These are phyloP conservation scores for Teratosphaeria destructans DNA, from an alignment of 2,329 filamentous ascomycete genomes.

Conservation along the genomic window DNA sequence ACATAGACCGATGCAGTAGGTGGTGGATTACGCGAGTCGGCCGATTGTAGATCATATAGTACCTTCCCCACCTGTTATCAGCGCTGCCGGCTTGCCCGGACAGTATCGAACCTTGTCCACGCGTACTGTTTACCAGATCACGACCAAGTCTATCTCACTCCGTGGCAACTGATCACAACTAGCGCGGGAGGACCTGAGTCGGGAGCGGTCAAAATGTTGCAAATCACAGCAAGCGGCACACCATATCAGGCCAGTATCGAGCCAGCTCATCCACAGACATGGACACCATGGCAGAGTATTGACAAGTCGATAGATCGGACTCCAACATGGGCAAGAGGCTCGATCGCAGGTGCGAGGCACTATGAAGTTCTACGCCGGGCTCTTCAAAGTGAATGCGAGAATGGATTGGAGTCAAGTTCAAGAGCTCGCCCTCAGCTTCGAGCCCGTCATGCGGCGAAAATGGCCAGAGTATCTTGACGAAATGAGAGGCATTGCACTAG, in stretches of 20 bases:
- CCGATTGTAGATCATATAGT: neutral
- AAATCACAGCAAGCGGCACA: conserved; percentile 32
- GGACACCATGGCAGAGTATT: neutral
- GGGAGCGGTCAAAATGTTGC: conserved; percentile 24
- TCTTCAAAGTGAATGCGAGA: conserved; percentile 39
- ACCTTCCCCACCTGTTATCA: neutral
- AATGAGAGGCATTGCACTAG: conserved; percentile 40
- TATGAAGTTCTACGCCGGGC: conserved; percentile 37
- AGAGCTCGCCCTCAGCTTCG: conserved; percentile 37
- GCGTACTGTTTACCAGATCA: neutral
- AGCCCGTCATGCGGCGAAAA: conserved; percentile 31
- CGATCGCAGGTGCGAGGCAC: conserved; percentile 30
- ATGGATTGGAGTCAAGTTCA: conserved; percentile 38
- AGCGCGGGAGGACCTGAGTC: neutral
- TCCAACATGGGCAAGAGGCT: conserved; percentile 35
- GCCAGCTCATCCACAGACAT: neutral
- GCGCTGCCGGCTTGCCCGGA: neutral
- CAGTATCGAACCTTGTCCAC: neutral
- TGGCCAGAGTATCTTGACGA: conserved; percentile 36
- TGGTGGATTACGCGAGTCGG: neutral
- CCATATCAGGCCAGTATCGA: conserved; percentile 29
- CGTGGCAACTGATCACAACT: neutral
- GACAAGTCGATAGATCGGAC: conserved; percentile 34
- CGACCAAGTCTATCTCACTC: neutral
- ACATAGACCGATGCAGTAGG: neutral